Evolutionary conservation across 768 basidiomycete genomes (phyloP), one percentile per base, ranked within the genome.

Genomic region (Sporobolomyces phaffii): DNA sequence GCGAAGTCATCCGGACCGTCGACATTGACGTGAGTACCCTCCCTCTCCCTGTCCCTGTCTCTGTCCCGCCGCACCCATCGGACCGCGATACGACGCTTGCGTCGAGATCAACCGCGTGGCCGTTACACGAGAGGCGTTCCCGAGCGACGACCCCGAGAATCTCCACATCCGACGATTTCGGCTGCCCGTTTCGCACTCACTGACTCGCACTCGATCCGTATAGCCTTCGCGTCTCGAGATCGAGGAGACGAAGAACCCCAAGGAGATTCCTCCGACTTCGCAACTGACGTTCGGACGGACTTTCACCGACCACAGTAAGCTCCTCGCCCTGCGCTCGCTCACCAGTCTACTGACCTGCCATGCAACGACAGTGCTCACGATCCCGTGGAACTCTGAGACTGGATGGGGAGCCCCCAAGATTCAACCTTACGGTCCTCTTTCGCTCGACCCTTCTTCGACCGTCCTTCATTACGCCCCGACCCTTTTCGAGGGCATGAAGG

Each of bases 401-500:
- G 93, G 93, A 22, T 97, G 93, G 92, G 87, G 84, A 26, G 77
- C 81, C 2, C 92, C 92, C 3, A 80, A 85, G 73, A 94, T 97
- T 68, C 81, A 82, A 72, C 90, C 91, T 64, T 94, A 92, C 76
- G 87, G 84, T 4, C 87, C 88, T 9, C 79, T 92, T 43, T 74
- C 79, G 22, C 79, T 92, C 24, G 87, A 90, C 68, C 91, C 90
- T 9, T 88, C 87, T 73, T 83, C 80, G 76, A 84, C 89, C 65
- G 92, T 92, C 24, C 81, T 98, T 64, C 93, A 98, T 77, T 97
- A 98, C 79, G 91, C 91, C 0, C 90, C 91, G 10, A 74, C 87
- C 50, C 81, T 87, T 50, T 94, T 98, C 75, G 93, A 98, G 90
- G 93, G 74, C 22, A 85, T 96, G 84, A 97, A 97, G 77, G 93